phyloP scores from a whole-genome alignment of 2,329 filamentous ascomycete species.

The Cryphonectria carpinicola region DNA sequence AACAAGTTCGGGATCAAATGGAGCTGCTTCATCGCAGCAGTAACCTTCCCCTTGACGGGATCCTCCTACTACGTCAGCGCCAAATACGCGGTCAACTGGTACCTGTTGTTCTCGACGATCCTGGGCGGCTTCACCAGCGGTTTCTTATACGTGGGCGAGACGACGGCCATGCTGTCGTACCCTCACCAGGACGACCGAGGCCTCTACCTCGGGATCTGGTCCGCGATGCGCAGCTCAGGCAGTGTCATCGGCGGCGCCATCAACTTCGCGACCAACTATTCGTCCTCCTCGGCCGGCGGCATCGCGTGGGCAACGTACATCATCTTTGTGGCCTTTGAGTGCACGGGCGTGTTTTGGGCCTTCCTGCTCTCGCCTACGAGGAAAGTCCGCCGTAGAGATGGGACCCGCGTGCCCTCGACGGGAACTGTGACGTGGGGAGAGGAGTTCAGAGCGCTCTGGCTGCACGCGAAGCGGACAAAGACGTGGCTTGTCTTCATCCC shows the following conservation, averaged over 20 bases:
- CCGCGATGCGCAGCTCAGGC: conserved; percentile 40
- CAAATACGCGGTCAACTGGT: conserved; percentile 37
- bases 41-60: conserved; percentile 40
- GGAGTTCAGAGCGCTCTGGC: conserved; percentile 33
- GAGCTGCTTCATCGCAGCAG: conserved; percentile 42
- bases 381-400: conserved; percentile 35
- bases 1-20: conserved; percentile 44
- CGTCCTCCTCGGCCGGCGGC: conserved; percentile 30
- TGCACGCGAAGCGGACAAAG: conserved; percentile 34
- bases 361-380: conserved; percentile 35
- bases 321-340: conserved; percentile 36
- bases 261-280: conserved; percentile 38
- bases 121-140: conserved; percentile 29
- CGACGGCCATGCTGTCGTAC: conserved; percentile 43
- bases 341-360: conserved; percentile 38
- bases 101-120: conserved; percentile 39
- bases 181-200: conserved; percentile 40
- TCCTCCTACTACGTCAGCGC: conserved; percentile 41
- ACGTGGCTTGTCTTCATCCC: conserved; percentile 40
- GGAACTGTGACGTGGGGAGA: conserved; percentile 29
- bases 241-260: conserved; percentile 41
- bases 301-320: conserved; percentile 39
- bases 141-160: conserved; percentile 42
- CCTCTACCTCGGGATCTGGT: conserved; percentile 40
- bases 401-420: conserved; percentile 32